phyloP scores from a whole-genome alignment of 768 basidiomycete species.

The Butyriboletus loyo region DNA sequence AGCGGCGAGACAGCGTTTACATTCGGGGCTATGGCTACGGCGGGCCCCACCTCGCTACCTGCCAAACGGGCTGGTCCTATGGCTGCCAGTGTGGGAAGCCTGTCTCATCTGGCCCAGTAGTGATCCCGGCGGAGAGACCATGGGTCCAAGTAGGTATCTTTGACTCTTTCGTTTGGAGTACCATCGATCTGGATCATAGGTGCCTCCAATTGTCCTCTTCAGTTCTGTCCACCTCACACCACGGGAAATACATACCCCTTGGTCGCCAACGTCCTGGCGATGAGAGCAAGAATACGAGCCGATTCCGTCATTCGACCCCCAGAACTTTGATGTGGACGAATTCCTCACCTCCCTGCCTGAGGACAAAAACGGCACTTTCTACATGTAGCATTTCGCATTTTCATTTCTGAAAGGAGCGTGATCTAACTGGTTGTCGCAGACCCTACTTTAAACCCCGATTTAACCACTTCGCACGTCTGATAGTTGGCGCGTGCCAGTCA shows the following conservation, averaged over 20 bases:
- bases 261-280: conserved; percentile 5
- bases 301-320: background rate
- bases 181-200: background rate
- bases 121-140: background rate
- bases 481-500: too few relatives aligned
- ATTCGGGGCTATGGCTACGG: conserved; percentile 2
- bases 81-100: conserved; percentile 2
- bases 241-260: conserved; percentile 3
- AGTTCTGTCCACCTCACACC: conserved; percentile 8
- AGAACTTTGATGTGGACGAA: background rate
- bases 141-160: background rate
- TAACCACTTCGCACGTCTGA: too few relatives aligned
- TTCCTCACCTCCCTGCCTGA: background rate
- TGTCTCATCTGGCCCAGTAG: background rate
- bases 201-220: background rate
- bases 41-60: background rate
- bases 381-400: background rate
- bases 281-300: background rate
- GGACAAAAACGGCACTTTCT: background rate
- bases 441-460: too few relatives aligned
- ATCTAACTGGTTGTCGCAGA: background rate
- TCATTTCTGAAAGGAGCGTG: background rate
- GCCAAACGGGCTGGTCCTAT: conserved; percentile 5
- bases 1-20: conserved; percentile 6
- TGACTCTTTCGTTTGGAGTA: background rate